Conservation (phyloP, 805 yeast species). For the Zygoascus biomembranicola region DNA sequence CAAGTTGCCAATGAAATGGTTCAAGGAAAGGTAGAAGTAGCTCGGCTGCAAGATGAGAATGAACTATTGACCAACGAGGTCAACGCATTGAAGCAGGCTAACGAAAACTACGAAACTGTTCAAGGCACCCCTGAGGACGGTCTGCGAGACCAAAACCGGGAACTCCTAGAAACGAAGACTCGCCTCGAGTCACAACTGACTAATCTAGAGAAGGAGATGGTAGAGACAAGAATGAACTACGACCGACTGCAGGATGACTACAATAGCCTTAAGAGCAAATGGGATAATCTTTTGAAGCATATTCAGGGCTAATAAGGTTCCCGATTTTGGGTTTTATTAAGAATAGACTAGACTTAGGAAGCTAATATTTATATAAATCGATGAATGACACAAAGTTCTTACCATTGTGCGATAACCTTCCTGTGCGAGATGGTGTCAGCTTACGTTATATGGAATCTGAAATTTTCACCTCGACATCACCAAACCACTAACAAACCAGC, state of each 20-base stretch:
- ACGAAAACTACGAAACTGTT: conserved; percentile 3
- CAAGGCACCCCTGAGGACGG: background rate
- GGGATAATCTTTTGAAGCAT: conserved; percentile 29
- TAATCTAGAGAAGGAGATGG: conserved; percentile 36
- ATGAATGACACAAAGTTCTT: no score
- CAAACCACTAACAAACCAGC: background rate
- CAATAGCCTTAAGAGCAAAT: conserved; percentile 24
- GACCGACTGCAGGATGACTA: conserved; percentile 23
- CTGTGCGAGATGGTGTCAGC: background rate
- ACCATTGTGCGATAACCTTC: no score
- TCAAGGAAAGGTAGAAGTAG: conserved; percentile 63
- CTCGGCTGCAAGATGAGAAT: conserved; percentile 69
- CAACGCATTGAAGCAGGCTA: conserved; percentile 23
- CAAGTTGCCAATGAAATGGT: conserved; percentile 84
- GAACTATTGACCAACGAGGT: conserved; percentile 37
- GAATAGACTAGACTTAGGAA: background rate
- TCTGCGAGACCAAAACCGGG: conserved; percentile 38
- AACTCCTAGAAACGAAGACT: conserved; percentile 58
- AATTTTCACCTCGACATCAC: background rate
- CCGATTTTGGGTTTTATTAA: background rate
- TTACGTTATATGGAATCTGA: background rate
- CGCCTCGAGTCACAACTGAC: conserved; percentile 46
- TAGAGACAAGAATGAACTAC: conserved; percentile 21
- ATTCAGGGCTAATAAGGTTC: conserved; percentile 11
- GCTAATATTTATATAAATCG: background rate